Evolutionary conservation across 192 early-diverging fungal genomes (phyloP).

Genomic region (Coemansia sp.): DNA sequence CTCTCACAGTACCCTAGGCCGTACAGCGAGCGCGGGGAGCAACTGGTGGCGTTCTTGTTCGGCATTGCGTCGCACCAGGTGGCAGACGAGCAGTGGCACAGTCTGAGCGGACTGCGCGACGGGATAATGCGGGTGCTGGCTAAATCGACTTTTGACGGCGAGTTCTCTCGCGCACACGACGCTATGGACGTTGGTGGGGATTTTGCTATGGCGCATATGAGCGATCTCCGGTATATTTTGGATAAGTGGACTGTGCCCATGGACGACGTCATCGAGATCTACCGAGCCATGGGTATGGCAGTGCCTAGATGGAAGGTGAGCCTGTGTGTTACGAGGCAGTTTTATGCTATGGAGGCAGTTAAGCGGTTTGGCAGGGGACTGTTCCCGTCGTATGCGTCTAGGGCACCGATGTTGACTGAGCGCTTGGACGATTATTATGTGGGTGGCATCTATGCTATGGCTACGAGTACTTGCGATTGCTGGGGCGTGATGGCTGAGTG

Average conservation of each 20-base stretch:
- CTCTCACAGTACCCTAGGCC: conserved; percentile 23
- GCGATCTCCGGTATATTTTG: conserved; percentile 27
- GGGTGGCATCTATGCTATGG: conserved; percentile 62
- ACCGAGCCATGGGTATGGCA: conserved; percentile 28
- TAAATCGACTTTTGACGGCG: conserved; percentile 45
- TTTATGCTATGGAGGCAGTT: conserved; percentile 55
- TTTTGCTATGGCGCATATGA: conserved; percentile 56
- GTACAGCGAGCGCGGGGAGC: conserved; percentile 29
- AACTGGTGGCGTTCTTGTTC: conserved; percentile 46
- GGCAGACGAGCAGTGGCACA: conserved; percentile 57
- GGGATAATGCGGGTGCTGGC: conserved; percentile 48
- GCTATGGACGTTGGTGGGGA: conserved; percentile 54
- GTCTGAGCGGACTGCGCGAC: conserved; percentile 42
- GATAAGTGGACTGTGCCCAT: conserved; percentile 49
- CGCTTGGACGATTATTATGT: conserved; percentile 68
- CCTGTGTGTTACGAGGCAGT: conserved; percentile 44
- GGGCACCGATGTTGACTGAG: conserved; percentile 77
- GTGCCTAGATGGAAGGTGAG: conserved; percentile 33
- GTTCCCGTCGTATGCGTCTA: conserved; percentile 43
- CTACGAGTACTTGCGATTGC: conserved; percentile 32
- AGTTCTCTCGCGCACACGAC: conserved; percentile 44
- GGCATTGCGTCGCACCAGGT: conserved; percentile 55
- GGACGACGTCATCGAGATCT: conserved; percentile 46
- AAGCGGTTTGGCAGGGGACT: conserved; percentile 50
- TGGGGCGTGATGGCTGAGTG: conserved; percentile 43